A percentile compares a stretch with the other conserved stretches of the same genome.
phyloP scores from a whole-genome alignment of 2,329 filamentous ascomycete species.

The Xylaria sp. region DNA sequence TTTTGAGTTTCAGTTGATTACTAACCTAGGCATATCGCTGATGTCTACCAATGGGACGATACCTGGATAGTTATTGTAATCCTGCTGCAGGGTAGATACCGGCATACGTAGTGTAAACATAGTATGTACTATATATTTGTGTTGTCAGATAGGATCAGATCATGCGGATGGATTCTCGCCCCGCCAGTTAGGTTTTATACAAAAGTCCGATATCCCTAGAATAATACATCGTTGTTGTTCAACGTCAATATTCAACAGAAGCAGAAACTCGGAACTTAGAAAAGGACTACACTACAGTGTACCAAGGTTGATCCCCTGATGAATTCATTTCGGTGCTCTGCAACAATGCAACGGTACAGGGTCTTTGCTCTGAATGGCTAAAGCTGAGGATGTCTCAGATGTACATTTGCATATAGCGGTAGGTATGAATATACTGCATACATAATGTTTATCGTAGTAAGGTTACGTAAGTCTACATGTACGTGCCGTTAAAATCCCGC shows the following conservation, averaged over 20 bases:
- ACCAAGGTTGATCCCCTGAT: background rate
- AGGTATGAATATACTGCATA: too few species aligned
- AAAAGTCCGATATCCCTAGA: too few species aligned
- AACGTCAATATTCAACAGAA: background rate
- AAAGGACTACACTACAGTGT: background rate
- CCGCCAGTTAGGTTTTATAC: background rate
- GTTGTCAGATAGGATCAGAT: background rate
- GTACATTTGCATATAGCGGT: too few species aligned
- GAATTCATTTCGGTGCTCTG: background rate
- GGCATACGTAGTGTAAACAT: background rate
- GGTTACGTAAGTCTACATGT: too few species aligned
- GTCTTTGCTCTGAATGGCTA: too few species aligned
- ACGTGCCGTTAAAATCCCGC: background rate
- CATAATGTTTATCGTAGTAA: too few species aligned
- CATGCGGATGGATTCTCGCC: background rate
- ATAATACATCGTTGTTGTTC: too few species aligned
- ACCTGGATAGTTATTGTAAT: background rate
- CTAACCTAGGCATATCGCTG: background rate
- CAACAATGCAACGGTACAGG: background rate
- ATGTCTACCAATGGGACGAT: background rate
- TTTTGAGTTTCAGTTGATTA: background rate
- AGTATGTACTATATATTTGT: too few species aligned
- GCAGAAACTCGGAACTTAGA: background rate
- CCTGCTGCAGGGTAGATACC: background rate
- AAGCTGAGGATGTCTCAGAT: too few species aligned